These are phyloP conservation scores for Phytophthora vignae DNA, from an alignment of 352 stramenopile species.

Conservation along the genomic window DNA sequence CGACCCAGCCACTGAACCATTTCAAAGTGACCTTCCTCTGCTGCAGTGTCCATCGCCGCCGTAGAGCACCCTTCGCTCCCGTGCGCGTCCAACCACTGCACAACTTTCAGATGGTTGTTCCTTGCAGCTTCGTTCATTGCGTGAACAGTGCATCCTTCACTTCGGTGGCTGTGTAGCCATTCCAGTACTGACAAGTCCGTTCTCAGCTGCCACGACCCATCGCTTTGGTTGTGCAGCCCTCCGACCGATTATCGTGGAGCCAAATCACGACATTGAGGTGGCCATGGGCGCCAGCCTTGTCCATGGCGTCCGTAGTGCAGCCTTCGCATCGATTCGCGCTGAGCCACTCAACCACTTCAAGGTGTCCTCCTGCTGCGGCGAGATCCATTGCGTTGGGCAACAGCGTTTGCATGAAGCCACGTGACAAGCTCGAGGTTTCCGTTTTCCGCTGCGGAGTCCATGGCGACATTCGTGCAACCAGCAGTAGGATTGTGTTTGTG, in stretches of 20 bases:
- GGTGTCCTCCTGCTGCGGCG: too few species aligned
- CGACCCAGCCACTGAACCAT: conserved; percentile 11
- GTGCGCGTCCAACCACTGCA: conserved; percentile 6
- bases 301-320: not conserved
- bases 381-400: conserved; percentile 2
- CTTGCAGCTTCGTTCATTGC: too few species aligned
- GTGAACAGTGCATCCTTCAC: too few species aligned
- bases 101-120: not conserved
- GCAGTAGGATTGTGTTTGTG: conserved; percentile 6
- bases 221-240: too few species aligned
- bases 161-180: too few species aligned
- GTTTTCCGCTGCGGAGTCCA: conserved; percentile 10
- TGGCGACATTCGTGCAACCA: conserved; percentile 9
- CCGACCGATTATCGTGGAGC: too few species aligned
- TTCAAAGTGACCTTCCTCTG: conserved; percentile 4
- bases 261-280: not conserved
- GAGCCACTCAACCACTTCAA: conserved; percentile 17
- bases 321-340: conserved; percentile 13
- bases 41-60: conserved; percentile 6
- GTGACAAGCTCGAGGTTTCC: conserved; percentile 13
- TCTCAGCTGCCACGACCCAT: too few species aligned
- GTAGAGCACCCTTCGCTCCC: conserved; percentile 13
- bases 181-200: too few species aligned
- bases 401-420: conserved; percentile 9
- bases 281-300: too few species aligned